Conservation (phyloP, 176 grass and related monocot genomes). For the Cenchrus purpureus region DNA sequence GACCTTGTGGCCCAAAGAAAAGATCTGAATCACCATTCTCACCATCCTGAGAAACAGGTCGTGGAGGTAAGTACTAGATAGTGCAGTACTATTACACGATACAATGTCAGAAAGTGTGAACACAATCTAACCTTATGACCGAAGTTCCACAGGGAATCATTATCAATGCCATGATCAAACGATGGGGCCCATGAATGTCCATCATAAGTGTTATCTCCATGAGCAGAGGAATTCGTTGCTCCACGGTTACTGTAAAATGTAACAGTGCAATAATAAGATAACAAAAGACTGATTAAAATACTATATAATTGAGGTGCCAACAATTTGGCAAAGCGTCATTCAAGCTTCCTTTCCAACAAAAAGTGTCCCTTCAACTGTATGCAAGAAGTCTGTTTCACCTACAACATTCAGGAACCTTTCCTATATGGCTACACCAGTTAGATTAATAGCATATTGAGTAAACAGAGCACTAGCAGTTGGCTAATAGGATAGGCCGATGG, state of each 20-base stretch:
- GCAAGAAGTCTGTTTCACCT: slow-evolving; percentile 21
- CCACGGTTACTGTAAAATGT: slow-evolving; percentile 70
- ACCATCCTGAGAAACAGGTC: slow-evolving; percentile 63
- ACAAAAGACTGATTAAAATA: not conserved
- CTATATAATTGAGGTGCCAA: not conserved
- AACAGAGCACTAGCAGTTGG: not conserved
- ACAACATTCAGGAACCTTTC: not conserved
- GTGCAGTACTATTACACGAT: slow-evolving; percentile 18
- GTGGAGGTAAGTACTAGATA: slow-evolving; percentile 25
- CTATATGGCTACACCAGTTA: not conserved
- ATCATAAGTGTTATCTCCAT: slow-evolving; percentile 57
- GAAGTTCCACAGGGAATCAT: slow-evolving; percentile 88
- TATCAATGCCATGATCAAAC: slow-evolving; percentile 85
- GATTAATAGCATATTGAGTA: slow-evolving; percentile 15
- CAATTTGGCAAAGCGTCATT: not conserved
- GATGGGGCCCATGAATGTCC: slow-evolving; percentile 73
- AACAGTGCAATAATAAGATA: slow-evolving; percentile 35
- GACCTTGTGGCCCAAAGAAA: slow-evolving; percentile 80
- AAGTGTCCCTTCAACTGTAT: slow-evolving; percentile 3
- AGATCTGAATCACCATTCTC: slow-evolving; percentile 79
- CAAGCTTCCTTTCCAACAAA: not conserved
- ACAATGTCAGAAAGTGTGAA: slow-evolving; percentile 21
- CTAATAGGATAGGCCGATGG: not conserved
- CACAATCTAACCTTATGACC: slow-evolving; percentile 53
- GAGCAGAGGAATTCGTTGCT: slow-evolving; percentile 65